A percentile compares a stretch with the other conserved stretches of the same genome.
Evolutionary conservation across 805 yeast genomes (phyloP).

Genomic region (Ogataea zsoltii): DNA sequence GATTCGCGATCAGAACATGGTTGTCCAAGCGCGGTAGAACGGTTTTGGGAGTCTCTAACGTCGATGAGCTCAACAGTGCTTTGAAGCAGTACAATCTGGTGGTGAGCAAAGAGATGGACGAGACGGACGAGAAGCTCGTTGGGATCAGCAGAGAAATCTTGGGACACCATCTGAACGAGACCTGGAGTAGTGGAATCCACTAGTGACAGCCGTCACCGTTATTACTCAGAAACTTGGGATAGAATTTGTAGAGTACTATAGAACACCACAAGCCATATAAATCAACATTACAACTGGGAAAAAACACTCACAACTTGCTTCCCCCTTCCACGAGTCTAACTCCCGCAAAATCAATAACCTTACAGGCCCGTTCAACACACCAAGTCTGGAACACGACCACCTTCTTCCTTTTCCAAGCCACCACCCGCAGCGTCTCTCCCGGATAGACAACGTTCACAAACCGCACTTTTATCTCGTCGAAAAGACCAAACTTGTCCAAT

Average conservation of each 20-base stretch:
- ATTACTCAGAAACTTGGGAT: too few relatives aligned
- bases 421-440: constrained; percentile 80
- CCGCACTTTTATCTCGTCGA: constrained; percentile 83
- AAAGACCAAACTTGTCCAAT: constrained; percentile 77
- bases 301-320: constrained; percentile 24
- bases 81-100: constrained; percentile 56
- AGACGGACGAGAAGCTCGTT: constrained; percentile 45
- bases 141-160: constrained; percentile 43
- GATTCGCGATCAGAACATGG: constrained; percentile 73
- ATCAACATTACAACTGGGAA: too few relatives aligned
- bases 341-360: constrained; percentile 88
- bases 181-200: constrained; percentile 52
- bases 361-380: constrained; percentile 72
- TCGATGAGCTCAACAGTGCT: constrained; percentile 66
- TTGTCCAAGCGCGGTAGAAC: constrained; percentile 51
- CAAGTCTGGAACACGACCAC: constrained; percentile 76
- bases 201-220: too few relatives aligned
- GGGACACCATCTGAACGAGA: constrained; percentile 60
- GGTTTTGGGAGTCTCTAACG: constrained; percentile 74
- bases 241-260: too few relatives aligned
- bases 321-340: constrained; percentile 47
- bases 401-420: constrained; percentile 78
- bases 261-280: too few relatives aligned
- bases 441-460: constrained; percentile 92
- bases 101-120: constrained; percentile 35